Percentiles rank a stretch among this genome's conserved stretches.
These are phyloP conservation scores for Steccherinum ochraceum DNA, from an alignment of 768 basidiomycete genomes.

Conservation along the genomic window DNA sequence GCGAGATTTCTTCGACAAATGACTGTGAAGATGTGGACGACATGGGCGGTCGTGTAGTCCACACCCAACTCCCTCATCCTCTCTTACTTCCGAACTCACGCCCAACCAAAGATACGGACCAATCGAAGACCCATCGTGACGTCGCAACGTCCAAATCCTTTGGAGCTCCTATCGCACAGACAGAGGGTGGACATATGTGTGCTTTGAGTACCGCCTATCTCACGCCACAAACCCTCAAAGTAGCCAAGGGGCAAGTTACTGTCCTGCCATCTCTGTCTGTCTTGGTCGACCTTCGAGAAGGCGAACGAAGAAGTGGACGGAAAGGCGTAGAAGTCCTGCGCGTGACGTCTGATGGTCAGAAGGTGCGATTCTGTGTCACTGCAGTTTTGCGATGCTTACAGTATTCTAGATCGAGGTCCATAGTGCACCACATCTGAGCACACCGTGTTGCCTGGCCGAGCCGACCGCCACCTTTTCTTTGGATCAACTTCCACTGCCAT, in stretches of 20 bases:
- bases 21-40: neutral
- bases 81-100: neutral
- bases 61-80: too few species aligned
- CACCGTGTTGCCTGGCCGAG: constrained; percentile 42
- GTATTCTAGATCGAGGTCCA: constrained; percentile 36
- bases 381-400: neutral
- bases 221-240: constrained; percentile 35
- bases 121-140: neutral
- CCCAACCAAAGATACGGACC: too few species aligned
- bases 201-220: constrained; percentile 29
- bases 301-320: constrained; percentile 39
- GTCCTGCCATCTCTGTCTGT: constrained; percentile 43
- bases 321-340: constrained; percentile 42
- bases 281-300: constrained; percentile 54
- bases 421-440: constrained; percentile 43
- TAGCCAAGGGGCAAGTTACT: constrained; percentile 39
- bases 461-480: constrained; percentile 30
- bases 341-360: constrained; percentile 31
- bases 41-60: too few species aligned
- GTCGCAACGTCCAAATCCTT: neutral
- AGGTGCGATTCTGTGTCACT: constrained; percentile 15
- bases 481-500: constrained; percentile 31
- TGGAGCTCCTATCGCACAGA: too few species aligned
- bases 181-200: too few species aligned
- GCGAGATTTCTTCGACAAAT: neutral